These are phyloP conservation scores for Linum lewisii DNA, from an alignment of 345 rosid species.

Conservation along the genomic window DNA sequence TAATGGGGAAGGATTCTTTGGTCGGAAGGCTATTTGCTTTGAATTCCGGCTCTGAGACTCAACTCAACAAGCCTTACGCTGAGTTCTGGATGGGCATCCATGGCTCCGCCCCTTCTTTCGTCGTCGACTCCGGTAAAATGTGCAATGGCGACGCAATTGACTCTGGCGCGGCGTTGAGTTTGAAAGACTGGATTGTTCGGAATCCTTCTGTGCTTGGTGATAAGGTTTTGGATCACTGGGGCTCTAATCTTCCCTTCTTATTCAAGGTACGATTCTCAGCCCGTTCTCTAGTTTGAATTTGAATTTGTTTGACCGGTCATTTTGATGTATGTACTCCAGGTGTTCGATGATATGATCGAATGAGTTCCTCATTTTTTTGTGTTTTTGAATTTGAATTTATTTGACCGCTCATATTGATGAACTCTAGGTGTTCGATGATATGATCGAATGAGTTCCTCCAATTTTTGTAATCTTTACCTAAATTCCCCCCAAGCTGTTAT, in stretches of 20 bases:
- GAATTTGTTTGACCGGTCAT: neutral
- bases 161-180: slow-evolving; percentile 16
- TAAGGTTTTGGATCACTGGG: slow-evolving; percentile 73
- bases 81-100: slow-evolving; percentile 87
- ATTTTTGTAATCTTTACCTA: no score
- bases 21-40: slow-evolving; percentile 54
- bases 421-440: no score
- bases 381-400: no score
- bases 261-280: slow-evolving; percentile 54
- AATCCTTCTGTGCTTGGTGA: slow-evolving; percentile 71
- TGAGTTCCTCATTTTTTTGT: neutral
- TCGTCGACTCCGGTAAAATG: slow-evolving; percentile 19
- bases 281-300: neutral
- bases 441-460: no score
- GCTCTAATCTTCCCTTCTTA: slow-evolving; percentile 87
- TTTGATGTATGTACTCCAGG: neutral
- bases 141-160: slow-evolving; percentile 27
- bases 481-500: no score
- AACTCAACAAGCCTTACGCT: slow-evolving; percentile 50
- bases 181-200: slow-evolving; percentile 62
- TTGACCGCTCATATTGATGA: no score
- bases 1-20: slow-evolving; percentile 46
- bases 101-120: slow-evolving; percentile 71
- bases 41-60: slow-evolving; percentile 42
- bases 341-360: neutral